Conservation (phyloP, 805 yeast genomes). For the Wickerhamomyces strasburgensis region DNA sequence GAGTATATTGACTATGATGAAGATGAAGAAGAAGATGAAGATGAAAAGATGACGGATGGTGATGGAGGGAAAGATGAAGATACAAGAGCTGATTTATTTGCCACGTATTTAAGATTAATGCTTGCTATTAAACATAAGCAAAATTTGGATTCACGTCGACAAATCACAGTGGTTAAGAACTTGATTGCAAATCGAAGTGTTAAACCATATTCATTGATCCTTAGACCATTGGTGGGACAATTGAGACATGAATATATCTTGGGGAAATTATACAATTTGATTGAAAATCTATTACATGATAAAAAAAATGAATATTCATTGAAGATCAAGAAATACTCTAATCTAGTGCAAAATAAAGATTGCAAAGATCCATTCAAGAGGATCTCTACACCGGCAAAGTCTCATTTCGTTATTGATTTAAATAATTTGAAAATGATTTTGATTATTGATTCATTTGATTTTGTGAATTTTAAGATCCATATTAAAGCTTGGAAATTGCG, state of each 20-base stretch:
- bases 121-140: slow-evolving; percentile 37
- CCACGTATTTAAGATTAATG: slow-evolving; percentile 30
- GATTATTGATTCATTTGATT: slow-evolving; percentile 20
- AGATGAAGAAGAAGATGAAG: slow-evolving; percentile 35
- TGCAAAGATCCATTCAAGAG: slow-evolving; percentile 17
- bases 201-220: slow-evolving; percentile 40
- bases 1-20: slow-evolving; percentile 49
- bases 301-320: slow-evolving; percentile 6
- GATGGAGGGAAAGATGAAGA: slow-evolving; percentile 39
- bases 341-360: slow-evolving; percentile 8
- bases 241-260: slow-evolving; percentile 48
- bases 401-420: slow-evolving; percentile 29
- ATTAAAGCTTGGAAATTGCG: slow-evolving; percentile 19
- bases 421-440: slow-evolving; percentile 10
- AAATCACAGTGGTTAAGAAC: slow-evolving; percentile 14
- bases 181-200: slow-evolving; percentile 11
- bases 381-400: slow-evolving; percentile 20
- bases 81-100: slow-evolving; percentile 30
- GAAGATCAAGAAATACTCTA: slow-evolving; percentile 17
- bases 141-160: slow-evolving; percentile 25
- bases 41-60: slow-evolving; percentile 22
- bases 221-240: slow-evolving; percentile 56
- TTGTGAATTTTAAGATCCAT: slow-evolving; percentile 16
- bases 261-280: slow-evolving; percentile 14
- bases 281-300: slow-evolving; percentile 11